Evolutionary conservation across 495 filamentous ascomycete genomes (phyloP).

Genomic region (Tricharina praecox): DNA sequence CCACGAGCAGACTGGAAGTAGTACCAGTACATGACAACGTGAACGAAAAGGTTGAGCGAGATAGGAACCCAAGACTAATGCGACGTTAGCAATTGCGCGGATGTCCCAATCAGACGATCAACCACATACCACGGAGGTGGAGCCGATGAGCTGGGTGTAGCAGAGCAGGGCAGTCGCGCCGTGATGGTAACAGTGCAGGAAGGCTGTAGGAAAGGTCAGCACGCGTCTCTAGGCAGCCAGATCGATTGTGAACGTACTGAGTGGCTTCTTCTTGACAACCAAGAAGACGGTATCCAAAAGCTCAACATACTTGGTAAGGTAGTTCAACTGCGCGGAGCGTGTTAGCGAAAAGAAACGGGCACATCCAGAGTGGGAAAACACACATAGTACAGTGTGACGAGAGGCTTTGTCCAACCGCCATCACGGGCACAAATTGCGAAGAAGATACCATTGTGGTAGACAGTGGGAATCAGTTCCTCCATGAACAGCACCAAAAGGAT

Average conservation of each 20-base stretch:
- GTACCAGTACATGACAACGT: slow-evolving; percentile 62
- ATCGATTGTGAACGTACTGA: too few relatives aligned
- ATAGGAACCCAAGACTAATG: slow-evolving; percentile 52
- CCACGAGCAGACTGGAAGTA: slow-evolving; percentile 77
- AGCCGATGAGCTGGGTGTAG: slow-evolving; percentile 67
- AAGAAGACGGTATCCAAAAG: slow-evolving; percentile 67
- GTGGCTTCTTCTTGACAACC: slow-evolving; percentile 73
- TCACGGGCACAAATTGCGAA: slow-evolving; percentile 49
- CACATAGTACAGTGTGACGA: slow-evolving; percentile 69
- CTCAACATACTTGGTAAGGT: slow-evolving; percentile 70
- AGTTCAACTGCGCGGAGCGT: slow-evolving; percentile 48
- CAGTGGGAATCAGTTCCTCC: slow-evolving; percentile 53
- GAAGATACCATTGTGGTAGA: slow-evolving; percentile 52
- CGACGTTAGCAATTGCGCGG: neutral
- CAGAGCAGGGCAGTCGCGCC: slow-evolving; percentile 70
- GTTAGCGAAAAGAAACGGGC: slow-evolving; percentile 27
- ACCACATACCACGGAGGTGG: slow-evolving; percentile 43
- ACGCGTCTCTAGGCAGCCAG: too few relatives aligned
- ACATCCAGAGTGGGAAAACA: slow-evolving; percentile 27
- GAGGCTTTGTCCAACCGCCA: slow-evolving; percentile 62
- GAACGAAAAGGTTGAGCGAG: slow-evolving; percentile 58
- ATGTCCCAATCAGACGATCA: slow-evolving; percentile 5
- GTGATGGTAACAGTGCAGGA: slow-evolving; percentile 78
- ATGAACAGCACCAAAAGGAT: slow-evolving; percentile 51
- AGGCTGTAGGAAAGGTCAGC: slow-evolving; percentile 41